Evolutionary conservation across 768 basidiomycete genomes (phyloP), one percentile per base, ranked within the genome.

Genomic region (Suillus clintonianus): DNA sequence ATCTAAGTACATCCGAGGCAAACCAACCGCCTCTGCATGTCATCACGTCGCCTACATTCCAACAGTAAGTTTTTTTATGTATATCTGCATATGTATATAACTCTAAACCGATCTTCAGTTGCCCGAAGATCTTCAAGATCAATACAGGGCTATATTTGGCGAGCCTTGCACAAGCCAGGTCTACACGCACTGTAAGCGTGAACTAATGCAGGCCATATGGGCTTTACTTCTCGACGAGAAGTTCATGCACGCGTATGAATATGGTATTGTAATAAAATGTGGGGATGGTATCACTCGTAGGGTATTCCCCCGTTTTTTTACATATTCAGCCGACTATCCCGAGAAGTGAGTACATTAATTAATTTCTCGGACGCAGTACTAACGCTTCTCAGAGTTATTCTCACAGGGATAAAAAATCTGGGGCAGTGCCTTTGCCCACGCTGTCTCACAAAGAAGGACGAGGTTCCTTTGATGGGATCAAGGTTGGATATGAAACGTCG

Each of bases 271-370:
- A 17, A 62, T 72, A 15, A 10, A n/a, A 15, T 72, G 67, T 48
- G 32, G 5, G 15, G 68, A 73, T 56, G 67, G 68, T 14, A 58
- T 71, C 14, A 27, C 7, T 15, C 53, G 68, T 3, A 53, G 64
- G 3, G 27, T 70, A 13, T 72, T 65, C 41, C 71, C 68, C 17
- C 59, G 60, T 3, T 62, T 72, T 24, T 70, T 73, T 19, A 55
- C 53, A 0, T 69, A 72, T 27, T 69, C 66, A 3, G 69, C 67
- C 3, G 71, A 73, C 47, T 73, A 73, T 30, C 67, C 69, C 2
- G 71, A 73, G 50, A 71, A 71, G 71, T 73, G 41, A 48, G 43
- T 39, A 5, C 39, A 5, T 55, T 36, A 36, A 32, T 30, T 36
- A 27, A 24, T 27, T 39, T 34, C 36, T n/a, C 13, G 27, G 19